phyloP scores from a whole-genome alignment of 768 basidiomycete genomes.

The Tulasnella sp. region DNA sequence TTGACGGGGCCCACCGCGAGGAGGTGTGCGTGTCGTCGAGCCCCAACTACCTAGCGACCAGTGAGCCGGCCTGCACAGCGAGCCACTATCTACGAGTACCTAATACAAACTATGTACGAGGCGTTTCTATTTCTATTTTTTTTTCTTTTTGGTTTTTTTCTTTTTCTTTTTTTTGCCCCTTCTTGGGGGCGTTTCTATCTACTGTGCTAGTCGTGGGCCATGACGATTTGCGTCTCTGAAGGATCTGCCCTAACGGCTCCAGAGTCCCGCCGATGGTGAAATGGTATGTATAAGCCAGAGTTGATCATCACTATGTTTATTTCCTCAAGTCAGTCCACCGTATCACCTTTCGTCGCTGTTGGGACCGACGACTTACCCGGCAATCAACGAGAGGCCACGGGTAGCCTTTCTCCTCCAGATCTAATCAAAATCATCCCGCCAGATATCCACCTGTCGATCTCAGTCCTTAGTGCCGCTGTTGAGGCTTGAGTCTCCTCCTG shows the following conservation, averaged over 20 bases:
- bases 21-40: conserved; percentile 8
- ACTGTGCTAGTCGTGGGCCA: not conserved
- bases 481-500: too few species aligned
- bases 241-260: conserved; percentile 2
- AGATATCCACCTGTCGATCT: too few species aligned
- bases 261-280: not conserved
- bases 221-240: conserved; percentile 2
- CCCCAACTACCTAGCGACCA: not conserved
- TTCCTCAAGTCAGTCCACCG: not conserved
- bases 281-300: not conserved
- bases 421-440: not conserved
- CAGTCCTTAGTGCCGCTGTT: too few species aligned
- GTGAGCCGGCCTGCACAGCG: too few species aligned
- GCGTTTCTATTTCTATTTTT: not conserved
- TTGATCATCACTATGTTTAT: not conserved
- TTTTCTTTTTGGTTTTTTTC: not conserved
- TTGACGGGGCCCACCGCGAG: not conserved
- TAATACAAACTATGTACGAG: too few species aligned
- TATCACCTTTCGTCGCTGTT: not conserved
- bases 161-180: not conserved
- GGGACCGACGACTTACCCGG: not conserved
- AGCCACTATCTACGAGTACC: too few species aligned
- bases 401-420: not conserved
- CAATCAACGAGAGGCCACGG: not conserved
- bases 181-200: not conserved